Evolutionary conservation across 331 rosid genomes (phyloP).

Genomic region (Phaseolus coccineus): DNA sequence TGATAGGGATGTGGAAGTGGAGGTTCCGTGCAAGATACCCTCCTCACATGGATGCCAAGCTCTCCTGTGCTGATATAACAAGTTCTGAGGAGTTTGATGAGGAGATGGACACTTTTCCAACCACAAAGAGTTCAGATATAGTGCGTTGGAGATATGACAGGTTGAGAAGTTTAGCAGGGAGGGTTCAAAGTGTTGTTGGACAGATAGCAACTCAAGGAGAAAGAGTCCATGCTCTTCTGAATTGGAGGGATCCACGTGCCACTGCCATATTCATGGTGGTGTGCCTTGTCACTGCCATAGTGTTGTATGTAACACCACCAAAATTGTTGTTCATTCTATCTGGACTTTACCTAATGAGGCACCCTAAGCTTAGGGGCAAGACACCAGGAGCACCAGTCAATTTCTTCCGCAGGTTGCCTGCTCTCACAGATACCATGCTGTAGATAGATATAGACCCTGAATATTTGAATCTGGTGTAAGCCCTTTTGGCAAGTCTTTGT

Average conservation of each 20-base stretch:
- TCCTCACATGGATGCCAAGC: conserved; percentile 53
- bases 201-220: conserved; percentile 62
- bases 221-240: conserved; percentile 48
- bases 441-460: conserved; percentile 13
- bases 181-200: conserved; percentile 54
- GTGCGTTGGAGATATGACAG: conserved; percentile 57
- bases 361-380: conserved; percentile 54
- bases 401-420: conserved; percentile 60
- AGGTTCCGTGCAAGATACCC: conserved; percentile 49
- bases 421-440: conserved; percentile 55
- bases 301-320: conserved; percentile 46
- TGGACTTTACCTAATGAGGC: conserved; percentile 59
- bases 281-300: conserved; percentile 47
- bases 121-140: conserved; percentile 40
- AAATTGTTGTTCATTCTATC: conserved; percentile 31
- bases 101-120: conserved; percentile 51
- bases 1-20: conserved; percentile 58
- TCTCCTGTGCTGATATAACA: conserved; percentile 45
- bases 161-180: conserved; percentile 51
- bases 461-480: conserved; percentile 8
- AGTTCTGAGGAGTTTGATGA: conserved; percentile 55
- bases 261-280: conserved; percentile 49
- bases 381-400: conserved; percentile 48
- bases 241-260: conserved; percentile 61
- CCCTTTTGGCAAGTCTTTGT: conserved; percentile 6